These are phyloP conservation scores for Arthrinium phaeospermum DNA, from an alignment of 2,329 filamentous ascomycete genomes.

Conservation along the genomic window DNA sequence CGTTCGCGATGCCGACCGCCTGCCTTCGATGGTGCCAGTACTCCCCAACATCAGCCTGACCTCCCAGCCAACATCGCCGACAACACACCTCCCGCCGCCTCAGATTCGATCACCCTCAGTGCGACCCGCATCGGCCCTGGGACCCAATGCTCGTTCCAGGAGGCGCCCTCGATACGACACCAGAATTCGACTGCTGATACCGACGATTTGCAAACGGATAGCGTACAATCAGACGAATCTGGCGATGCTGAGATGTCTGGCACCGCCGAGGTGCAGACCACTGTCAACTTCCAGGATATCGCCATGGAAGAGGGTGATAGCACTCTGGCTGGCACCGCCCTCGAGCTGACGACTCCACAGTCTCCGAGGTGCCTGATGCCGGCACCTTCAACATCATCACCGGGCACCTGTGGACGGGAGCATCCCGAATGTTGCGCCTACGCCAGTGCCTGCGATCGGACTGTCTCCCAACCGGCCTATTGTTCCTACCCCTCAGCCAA, in stretches of 20 bases:
- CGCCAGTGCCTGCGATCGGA: constrained; percentile 69
- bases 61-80: constrained; percentile 93
- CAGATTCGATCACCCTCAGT: constrained; percentile 64
- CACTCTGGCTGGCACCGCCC: constrained; percentile 75
- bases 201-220: constrained; percentile 86
- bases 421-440: constrained; percentile 74
- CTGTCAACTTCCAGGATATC: constrained; percentile 85
- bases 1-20: constrained; percentile 80
- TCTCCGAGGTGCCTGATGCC: constrained; percentile 83
- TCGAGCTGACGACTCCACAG: constrained; percentile 77
- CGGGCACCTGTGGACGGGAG: constrained; percentile 84
- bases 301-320: constrained; percentile 79
- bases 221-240: constrained; percentile 78
- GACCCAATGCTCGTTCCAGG: constrained; percentile 60
- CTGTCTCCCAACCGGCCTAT: constrained; percentile 77
- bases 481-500: constrained; percentile 76
- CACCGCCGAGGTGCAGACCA: constrained; percentile 78
- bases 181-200: constrained; percentile 89
- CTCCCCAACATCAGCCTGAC: constrained; percentile 63
- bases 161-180: constrained; percentile 87
- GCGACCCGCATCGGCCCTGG: constrained; percentile 58
- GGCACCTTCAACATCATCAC: constrained; percentile 94
- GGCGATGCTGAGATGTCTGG: constrained; percentile 80
- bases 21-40: constrained; percentile 80
- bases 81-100: constrained; percentile 76